phyloP scores from a whole-genome alignment of 768 basidiomycete species.

The Kwoniella botswanensis region DNA sequence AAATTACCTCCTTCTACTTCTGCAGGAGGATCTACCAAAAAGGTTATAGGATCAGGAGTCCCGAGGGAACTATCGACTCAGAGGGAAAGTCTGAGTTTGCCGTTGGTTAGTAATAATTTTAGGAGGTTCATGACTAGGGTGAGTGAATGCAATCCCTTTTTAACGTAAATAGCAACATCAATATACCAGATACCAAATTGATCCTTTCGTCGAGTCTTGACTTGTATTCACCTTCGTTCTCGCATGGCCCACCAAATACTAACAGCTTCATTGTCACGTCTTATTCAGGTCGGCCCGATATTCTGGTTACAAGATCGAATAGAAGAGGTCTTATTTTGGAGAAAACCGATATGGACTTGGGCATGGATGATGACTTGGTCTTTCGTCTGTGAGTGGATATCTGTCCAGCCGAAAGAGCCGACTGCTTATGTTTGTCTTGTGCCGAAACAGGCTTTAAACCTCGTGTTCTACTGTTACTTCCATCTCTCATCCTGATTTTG shows the following conservation, averaged over 20 bases:
- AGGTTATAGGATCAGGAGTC: constrained; percentile 25
- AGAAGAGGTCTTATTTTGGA: constrained; percentile 86
- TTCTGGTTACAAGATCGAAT: constrained; percentile 90
- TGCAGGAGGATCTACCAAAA: constrained; percentile 1
- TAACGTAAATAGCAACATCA: too few relatives aligned
- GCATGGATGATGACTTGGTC: constrained; percentile 78
- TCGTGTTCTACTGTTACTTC: constrained; percentile 71
- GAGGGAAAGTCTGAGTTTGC: constrained; percentile 70
- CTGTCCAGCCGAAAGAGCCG: not conserved
- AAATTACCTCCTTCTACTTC: constrained; percentile 32
- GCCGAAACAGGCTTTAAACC: constrained; percentile 75
- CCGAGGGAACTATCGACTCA: constrained; percentile 50
- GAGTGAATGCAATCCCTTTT: constrained; percentile 1
- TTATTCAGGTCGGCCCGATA: constrained; percentile 66
- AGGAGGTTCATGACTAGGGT: constrained; percentile 74
- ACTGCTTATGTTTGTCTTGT: not conserved
- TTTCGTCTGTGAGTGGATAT: constrained; percentile 71
- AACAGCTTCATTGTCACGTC: too few relatives aligned
- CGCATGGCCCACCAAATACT: too few relatives aligned
- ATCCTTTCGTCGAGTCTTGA: too few relatives aligned
- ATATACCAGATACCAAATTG: not conserved
- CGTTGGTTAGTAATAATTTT: constrained; percentile 78
- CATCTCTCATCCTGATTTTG: constrained; percentile 67
- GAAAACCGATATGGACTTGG: constrained; percentile 71
- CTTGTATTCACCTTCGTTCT: too few relatives aligned